phyloP scores from a whole-genome alignment of 176 grass and related monocot species.

The Eleusine indica region DNA sequence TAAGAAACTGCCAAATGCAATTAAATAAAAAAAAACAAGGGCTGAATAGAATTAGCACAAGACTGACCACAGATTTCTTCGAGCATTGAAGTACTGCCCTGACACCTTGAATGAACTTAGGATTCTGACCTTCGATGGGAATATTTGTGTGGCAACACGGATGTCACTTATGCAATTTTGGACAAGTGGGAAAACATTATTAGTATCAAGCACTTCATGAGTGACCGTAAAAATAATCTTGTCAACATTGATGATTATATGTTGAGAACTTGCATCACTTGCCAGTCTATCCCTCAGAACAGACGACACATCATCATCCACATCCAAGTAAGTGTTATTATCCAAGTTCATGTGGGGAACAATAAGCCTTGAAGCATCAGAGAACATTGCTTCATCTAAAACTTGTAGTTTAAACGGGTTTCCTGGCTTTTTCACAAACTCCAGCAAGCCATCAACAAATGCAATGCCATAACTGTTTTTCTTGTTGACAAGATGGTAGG shows the following conservation, averaged over 20 bases:
- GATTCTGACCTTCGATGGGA: slow-evolving; percentile 66
- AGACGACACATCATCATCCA: slow-evolving; percentile 47
- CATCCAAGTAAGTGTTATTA: slow-evolving; percentile 42
- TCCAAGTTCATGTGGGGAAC: slow-evolving; percentile 35
- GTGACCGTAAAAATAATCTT: slow-evolving; percentile 64
- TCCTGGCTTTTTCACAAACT: slow-evolving; percentile 84
- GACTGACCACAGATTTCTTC: slow-evolving; percentile 69
- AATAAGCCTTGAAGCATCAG: slow-evolving; percentile 44
- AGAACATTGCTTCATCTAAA: slow-evolving; percentile 54
- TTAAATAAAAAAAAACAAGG: slow-evolving; percentile 7
- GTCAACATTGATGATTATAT: slow-evolving; percentile 62
- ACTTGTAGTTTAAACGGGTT: slow-evolving; percentile 77
- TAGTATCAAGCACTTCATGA: slow-evolving; percentile 71
- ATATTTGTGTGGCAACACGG: slow-evolving; percentile 58
- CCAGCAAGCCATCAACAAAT: slow-evolving; percentile 76
- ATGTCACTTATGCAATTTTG: slow-evolving; percentile 69
- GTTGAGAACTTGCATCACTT: slow-evolving; percentile 49
- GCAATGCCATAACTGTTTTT: slow-evolving; percentile 73
- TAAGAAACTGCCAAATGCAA: slow-evolving; percentile 31
- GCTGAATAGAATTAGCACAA: slow-evolving; percentile 23
- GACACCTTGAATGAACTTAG: slow-evolving; percentile 70
- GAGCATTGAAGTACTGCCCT: slow-evolving; percentile 63
- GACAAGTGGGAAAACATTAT: slow-evolving; percentile 65
- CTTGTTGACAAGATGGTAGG: slow-evolving; percentile 73
- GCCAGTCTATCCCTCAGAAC: slow-evolving; percentile 47